These are phyloP conservation scores for Silybum marianum DNA, from an alignment of 129 eudicot genomes.

Conservation along the genomic window DNA sequence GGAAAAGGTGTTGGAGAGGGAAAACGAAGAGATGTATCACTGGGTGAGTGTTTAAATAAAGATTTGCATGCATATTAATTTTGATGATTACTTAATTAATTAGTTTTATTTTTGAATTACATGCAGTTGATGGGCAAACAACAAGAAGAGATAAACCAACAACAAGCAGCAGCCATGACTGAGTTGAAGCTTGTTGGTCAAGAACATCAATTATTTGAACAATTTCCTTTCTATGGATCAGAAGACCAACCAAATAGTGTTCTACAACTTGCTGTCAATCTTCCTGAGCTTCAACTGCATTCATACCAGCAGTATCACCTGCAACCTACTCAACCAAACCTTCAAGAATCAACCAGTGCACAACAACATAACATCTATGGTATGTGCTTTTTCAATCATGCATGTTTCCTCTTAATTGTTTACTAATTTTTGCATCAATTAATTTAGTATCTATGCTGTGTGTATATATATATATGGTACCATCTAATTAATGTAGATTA, in stretches of 20 bases:
- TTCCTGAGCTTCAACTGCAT: conserved; percentile 41
- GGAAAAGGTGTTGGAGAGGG: conserved; percentile 78
- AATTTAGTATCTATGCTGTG: neutral
- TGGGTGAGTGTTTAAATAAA: conserved; percentile 53
- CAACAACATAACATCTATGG: conserved; percentile 39
- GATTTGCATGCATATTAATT: neutral
- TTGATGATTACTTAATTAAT: neutral
- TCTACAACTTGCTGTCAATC: conserved; percentile 50
- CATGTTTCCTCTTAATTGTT: neutral
- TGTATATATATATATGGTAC: neutral
- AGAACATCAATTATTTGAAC: conserved; percentile 48
- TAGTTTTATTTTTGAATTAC: neutral
- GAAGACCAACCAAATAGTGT: conserved; percentile 49
- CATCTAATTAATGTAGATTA: neutral
- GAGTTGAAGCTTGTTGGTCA: conserved; percentile 58
- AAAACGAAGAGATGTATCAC: conserved; percentile 74
- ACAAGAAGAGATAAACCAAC: conserved; percentile 51
- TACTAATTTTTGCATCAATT: neutral
- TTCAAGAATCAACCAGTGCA: conserved; percentile 47
- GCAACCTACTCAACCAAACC: conserved; percentile 75
- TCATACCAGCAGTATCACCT: conserved; percentile 50
- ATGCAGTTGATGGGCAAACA: conserved; percentile 66
- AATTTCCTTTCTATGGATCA: conserved; percentile 58
- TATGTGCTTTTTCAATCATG: neutral
- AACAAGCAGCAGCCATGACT: conserved; percentile 47